phyloP scores from a whole-genome alignment of 106 monocot genomes.

The Cymbidium sinense region DNA sequence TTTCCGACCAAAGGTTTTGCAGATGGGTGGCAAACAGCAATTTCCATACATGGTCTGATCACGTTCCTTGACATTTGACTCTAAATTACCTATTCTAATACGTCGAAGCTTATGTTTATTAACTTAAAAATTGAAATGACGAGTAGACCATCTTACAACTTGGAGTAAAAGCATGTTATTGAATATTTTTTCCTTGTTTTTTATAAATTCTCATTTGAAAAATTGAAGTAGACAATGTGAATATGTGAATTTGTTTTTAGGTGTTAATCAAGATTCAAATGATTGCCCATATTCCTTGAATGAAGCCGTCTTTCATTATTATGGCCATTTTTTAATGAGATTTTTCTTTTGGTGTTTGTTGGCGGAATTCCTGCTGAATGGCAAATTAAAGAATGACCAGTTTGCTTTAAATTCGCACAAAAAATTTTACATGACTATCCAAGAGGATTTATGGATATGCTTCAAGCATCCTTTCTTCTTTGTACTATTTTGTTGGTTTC shows the following conservation, averaged over 20 bases:
- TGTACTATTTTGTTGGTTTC: no score
- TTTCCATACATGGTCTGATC: slow-evolving; percentile 89
- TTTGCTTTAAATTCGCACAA: no score
- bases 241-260: neutral
- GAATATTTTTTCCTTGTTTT: neutral
- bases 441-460: no score
- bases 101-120: neutral
- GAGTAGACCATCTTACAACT: neutral
- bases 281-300: neutral
- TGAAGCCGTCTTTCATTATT: no score
- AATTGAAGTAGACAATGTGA: neutral
- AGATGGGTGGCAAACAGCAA: slow-evolving; percentile 91
- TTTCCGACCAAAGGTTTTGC: slow-evolving; percentile 72
- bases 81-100: neutral
- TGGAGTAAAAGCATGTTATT: neutral
- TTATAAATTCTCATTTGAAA: neutral
- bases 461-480: no score
- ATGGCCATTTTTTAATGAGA: no score
- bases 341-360: no score
- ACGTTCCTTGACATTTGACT: slow-evolving; percentile 4
- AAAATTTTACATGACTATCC: no score
- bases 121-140: neutral
- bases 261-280: neutral
- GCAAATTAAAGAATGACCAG: no score
- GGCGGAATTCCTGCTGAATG: no score